A percentile compares a stretch with the other conserved stretches of the same genome.
Evolutionary conservation across 202 grass and related monocot genomes (phyloP).

Genomic region (Elaeis oleifera): DNA sequence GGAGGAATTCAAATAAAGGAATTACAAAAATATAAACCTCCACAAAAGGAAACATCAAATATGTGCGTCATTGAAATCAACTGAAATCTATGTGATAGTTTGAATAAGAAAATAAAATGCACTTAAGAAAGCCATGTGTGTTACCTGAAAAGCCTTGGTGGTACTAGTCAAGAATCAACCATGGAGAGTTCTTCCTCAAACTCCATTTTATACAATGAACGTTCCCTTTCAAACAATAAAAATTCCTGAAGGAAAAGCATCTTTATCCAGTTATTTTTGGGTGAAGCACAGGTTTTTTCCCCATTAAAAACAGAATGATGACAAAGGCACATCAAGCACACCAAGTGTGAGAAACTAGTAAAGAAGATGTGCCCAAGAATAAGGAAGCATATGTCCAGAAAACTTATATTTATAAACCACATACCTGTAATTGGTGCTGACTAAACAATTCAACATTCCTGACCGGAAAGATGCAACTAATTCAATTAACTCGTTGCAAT

Average conservation of each 20-base stretch:
- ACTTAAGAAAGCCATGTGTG: neutral
- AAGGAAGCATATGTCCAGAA: neutral
- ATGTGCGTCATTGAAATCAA: no score
- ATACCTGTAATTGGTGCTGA: slow-evolving; percentile 81
- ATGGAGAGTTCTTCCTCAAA: slow-evolving; percentile 52
- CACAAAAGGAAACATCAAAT: no score
- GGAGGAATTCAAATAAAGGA: no score
- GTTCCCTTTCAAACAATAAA: slow-evolving; percentile 80
- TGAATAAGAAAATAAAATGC: neutral
- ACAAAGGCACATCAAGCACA: no score
- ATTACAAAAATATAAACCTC: no score
- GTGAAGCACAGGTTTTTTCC: no score
- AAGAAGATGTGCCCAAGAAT: no score
- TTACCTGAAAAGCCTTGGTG: neutral
- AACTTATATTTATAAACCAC: neutral
- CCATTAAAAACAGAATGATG: no score
- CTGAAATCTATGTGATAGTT: no score
- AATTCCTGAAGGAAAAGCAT: slow-evolving; percentile 53
- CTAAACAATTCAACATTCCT: slow-evolving; percentile 87
- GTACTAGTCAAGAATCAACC: slow-evolving; percentile 27
- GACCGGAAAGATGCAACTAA: slow-evolving; percentile 69
- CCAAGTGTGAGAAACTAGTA: no score
- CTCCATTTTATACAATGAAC: slow-evolving; percentile 65
- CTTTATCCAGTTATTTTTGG: slow-evolving; percentile 3
- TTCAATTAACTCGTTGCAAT: slow-evolving; percentile 55